phyloP scores from a whole-genome alignment of 192 early-diverging fungal species.

The Backusella sp. region DNA sequence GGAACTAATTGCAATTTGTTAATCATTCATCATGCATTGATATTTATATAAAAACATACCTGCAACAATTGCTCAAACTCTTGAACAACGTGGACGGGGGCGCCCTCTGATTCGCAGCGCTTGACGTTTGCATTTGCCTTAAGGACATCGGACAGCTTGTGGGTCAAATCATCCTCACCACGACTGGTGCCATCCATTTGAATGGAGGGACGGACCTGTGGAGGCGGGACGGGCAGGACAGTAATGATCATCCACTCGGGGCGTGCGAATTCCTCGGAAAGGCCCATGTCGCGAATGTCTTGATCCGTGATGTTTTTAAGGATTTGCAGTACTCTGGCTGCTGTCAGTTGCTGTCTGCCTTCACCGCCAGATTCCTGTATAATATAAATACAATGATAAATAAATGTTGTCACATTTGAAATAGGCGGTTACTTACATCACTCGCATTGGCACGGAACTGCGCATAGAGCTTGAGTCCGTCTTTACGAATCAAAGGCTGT shows the following conservation, averaged over 20 bases:
- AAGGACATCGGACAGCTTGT: slow-evolving; percentile 90
- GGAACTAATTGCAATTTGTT: slow-evolving; percentile 56
- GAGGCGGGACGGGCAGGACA: slow-evolving; percentile 93
- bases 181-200: slow-evolving; percentile 85
- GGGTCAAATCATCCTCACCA: slow-evolving; percentile 97
- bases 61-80: slow-evolving; percentile 87
- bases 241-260: slow-evolving; percentile 99
- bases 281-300: slow-evolving; percentile 83
- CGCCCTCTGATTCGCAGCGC: slow-evolving; percentile 80
- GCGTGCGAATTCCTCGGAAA: slow-evolving; percentile 86
- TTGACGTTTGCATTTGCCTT: slow-evolving; percentile 88
- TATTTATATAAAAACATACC: slow-evolving; percentile 6
- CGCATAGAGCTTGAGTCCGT: slow-evolving; percentile 68
- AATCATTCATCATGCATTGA: not conserved
- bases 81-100: slow-evolving; percentile 82
- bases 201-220: slow-evolving; percentile 95
- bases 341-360: slow-evolving; percentile 66
- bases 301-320: slow-evolving; percentile 85
- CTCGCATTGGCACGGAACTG: slow-evolving; percentile 34
- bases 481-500: slow-evolving; percentile 83
- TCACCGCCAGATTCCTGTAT: slow-evolving; percentile 49
- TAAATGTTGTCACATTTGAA: not conserved
- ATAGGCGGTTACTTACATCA: slow-evolving; percentile 16
- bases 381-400: not conserved
- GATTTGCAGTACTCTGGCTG: slow-evolving; percentile 76